Conservation (phyloP, 2,329 filamentous ascomycete genomes). For the Biscogniauxia marginata region DNA sequence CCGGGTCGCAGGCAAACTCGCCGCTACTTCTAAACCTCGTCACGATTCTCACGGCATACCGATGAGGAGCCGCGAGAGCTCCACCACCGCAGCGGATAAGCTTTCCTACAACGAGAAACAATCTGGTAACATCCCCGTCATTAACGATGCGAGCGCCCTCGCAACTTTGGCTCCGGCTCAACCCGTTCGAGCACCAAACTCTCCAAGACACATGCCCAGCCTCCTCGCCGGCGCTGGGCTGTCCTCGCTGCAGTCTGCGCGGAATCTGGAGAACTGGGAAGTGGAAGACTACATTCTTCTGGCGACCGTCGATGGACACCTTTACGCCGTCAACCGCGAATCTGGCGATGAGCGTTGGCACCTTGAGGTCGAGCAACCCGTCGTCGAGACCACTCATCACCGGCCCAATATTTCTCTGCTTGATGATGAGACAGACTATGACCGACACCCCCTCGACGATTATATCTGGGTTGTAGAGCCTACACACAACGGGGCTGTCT, state of each 20-base stretch:
- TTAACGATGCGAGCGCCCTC: slow-evolving; percentile 87
- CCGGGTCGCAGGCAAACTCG: slow-evolving; percentile 22
- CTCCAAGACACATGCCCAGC: slow-evolving; percentile 65
- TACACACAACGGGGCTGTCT: slow-evolving; percentile 80
- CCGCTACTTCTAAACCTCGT: slow-evolving; percentile 24
- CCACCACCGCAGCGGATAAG: slow-evolving; percentile 19
- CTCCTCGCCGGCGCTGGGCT: slow-evolving; percentile 57
- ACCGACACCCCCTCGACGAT: slow-evolving; percentile 70
- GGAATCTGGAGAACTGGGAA: slow-evolving; percentile 98
- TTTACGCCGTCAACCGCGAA: slow-evolving; percentile 86
- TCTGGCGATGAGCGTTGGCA: slow-evolving; percentile 85
- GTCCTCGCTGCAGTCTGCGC: slow-evolving; percentile 87
- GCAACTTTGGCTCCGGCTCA: slow-evolving; percentile 95
- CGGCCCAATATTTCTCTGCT: slow-evolving; percentile 64
- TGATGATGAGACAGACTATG: slow-evolving; percentile 42
- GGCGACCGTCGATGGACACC: slow-evolving; percentile 98
- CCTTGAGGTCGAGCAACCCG: slow-evolving; percentile 77
- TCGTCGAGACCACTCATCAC: slow-evolving; percentile 87
- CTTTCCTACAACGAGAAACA: slow-evolving; percentile 16
- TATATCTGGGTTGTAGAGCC: slow-evolving; percentile 96
- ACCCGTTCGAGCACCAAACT: slow-evolving; percentile 90
- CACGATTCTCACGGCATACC: slow-evolving; percentile 13
- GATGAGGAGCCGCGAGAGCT: slow-evolving; percentile 18
- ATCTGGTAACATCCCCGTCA: slow-evolving; percentile 27
- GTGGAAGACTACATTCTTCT: slow-evolving; percentile 99